These are phyloP conservation scores for Leucosporidium creatinivorum DNA, from an alignment of 768 basidiomycete species.

Conservation along the genomic window DNA sequence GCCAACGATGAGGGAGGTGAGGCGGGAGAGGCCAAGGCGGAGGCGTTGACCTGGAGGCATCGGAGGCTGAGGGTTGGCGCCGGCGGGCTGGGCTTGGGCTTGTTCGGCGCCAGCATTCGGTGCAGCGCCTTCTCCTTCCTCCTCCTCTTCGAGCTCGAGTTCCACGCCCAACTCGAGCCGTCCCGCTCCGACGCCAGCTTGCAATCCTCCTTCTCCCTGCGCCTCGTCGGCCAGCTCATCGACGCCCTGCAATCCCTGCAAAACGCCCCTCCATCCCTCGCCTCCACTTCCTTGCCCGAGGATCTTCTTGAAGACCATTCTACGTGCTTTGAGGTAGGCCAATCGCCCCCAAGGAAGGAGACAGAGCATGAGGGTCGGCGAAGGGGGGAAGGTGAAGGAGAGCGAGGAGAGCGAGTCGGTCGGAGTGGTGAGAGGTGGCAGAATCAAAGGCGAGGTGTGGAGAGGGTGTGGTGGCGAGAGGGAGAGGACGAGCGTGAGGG, in stretches of 20 bases:
- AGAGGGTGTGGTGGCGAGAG: slow-evolving; percentile 4
- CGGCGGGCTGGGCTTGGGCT: no score
- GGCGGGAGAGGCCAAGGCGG: slow-evolving; percentile 19
- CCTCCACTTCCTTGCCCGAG: slow-evolving; percentile 15
- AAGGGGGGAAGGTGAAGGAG: slow-evolving; percentile 30
- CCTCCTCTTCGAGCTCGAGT: not conserved
- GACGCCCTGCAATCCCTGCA: slow-evolving; percentile 18
- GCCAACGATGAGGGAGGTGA: slow-evolving; percentile 32
- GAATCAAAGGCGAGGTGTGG: not conserved
- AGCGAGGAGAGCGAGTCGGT: slow-evolving; percentile 28
- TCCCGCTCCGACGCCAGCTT: not conserved
- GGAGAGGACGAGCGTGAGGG: slow-evolving; percentile 32
- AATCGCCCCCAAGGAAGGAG: slow-evolving; percentile 34
- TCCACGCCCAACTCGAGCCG: not conserved
- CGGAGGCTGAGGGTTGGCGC: no score
- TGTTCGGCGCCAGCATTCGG: not conserved
- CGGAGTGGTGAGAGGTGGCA: not conserved
- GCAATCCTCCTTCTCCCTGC: not conserved
- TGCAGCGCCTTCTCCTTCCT: not conserved
- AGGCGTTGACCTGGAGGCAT: slow-evolving; percentile 3
- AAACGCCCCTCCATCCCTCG: slow-evolving; percentile 20
- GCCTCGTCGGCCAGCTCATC: not conserved
- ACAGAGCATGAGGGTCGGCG: slow-evolving; percentile 33
- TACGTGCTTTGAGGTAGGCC: slow-evolving; percentile 25
- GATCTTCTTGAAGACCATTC: slow-evolving; percentile 18